Evolutionary conservation across 805 yeast species (phyloP).

Genomic region (Peterozyma xylosa): DNA sequence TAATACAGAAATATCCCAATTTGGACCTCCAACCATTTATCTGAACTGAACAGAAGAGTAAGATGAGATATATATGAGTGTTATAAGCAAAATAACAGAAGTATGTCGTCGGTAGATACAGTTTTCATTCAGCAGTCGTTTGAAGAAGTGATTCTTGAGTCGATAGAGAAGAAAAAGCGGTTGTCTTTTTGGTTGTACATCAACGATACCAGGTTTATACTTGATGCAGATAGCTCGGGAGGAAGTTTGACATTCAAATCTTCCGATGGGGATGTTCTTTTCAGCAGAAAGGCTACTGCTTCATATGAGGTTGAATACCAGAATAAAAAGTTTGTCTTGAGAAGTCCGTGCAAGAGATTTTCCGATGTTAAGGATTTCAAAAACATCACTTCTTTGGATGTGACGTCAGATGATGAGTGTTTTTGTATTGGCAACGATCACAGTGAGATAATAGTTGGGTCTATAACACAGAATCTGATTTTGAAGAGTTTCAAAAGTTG

Average conservation of each 20-base stretch:
- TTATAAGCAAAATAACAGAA: neutral
- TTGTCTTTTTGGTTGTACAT: too few species aligned
- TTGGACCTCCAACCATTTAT: neutral
- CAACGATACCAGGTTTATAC: too few species aligned
- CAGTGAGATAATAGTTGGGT: slow-evolving; percentile 23
- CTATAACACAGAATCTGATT: slow-evolving; percentile 4
- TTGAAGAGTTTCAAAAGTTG: neutral
- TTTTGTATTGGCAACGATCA: slow-evolving; percentile 24
- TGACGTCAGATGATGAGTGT: slow-evolving; percentile 19
- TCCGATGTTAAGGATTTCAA: neutral
- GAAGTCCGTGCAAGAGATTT: neutral
- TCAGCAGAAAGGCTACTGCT: slow-evolving; percentile 5
- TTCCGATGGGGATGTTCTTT: neutral
- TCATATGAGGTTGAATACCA: neutral
- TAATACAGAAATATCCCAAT: neutral
- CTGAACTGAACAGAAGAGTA: too few species aligned
- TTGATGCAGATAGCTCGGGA: too few species aligned
- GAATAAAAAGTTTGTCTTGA: neutral
- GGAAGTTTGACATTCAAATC: too few species aligned
- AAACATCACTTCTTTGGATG: slow-evolving; percentile 25
- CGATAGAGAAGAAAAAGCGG: slow-evolving; percentile 9
- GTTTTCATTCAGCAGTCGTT: slow-evolving; percentile 38
- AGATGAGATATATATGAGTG: too few species aligned
- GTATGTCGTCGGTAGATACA: neutral
- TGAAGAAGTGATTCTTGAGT: slow-evolving; percentile 34